phyloP scores from a whole-genome alignment of 257 asterid species.

The Solanum rostratum region DNA sequence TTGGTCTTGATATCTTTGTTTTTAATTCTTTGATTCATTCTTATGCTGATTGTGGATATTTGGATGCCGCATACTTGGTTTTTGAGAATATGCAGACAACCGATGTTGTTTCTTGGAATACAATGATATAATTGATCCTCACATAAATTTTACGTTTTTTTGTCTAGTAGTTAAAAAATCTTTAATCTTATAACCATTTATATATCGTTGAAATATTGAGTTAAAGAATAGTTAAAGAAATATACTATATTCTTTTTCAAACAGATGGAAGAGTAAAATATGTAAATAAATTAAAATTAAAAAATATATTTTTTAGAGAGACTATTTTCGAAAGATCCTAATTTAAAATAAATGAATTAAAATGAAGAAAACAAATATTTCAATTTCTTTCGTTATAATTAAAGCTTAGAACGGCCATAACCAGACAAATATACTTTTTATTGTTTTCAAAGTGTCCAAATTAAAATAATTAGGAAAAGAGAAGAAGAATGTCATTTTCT shows the following conservation, averaged over 20 bases:
- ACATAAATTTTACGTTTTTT: no score
- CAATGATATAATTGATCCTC: no score
- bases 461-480: neutral
- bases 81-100: no score
- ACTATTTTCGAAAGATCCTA: no score
- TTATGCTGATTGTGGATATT: no score
- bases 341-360: neutral
- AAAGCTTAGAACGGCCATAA: neutral
- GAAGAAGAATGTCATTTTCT: neutral
- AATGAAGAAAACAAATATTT: neutral
- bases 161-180: no score
- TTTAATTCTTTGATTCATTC: no score
- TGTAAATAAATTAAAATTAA: fast-evolving
- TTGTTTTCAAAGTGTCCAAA: neutral
- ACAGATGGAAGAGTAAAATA: neutral
- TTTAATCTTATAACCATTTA: neutral
- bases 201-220: neutral
- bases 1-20: no score
- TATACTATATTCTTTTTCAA: neutral
- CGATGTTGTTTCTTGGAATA: no score
- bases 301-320: no score
- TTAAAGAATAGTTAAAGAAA: neutral
- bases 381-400: neutral
- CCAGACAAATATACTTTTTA: neutral
- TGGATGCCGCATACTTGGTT: no score